A percentile compares a stretch with the other conserved stretches of the same genome.
These are phyloP conservation scores for sorghum (Sorghum bicolor) DNA, from an alignment of 176 grass and related monocot genomes.

Conservation along the genomic window Sorghum_bicolor_NCBIv3 NC_012875.2:50272001-50272500, in stretches of 20 bases:
- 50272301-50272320: not conserved
- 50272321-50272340: not conserved
- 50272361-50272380: not conserved
- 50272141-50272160: slow-evolving; percentile 84
- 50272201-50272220: slow-evolving; percentile 26
- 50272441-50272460: slow-evolving; percentile 1
- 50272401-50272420: not conserved
- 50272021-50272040: slow-evolving; percentile 21
- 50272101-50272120: slow-evolving; percentile 79
- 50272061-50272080: slow-evolving; percentile 88
- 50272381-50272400: not conserved
- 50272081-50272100: slow-evolving; percentile 74
- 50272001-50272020: not conserved
- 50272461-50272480: slow-evolving; percentile 2
- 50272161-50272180: slow-evolving; percentile 67
- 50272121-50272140: slow-evolving; percentile 90
- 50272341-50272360: not conserved
- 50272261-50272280: not conserved
- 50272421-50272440: not conserved
- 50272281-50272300: not conserved
- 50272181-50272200: slow-evolving; percentile 86
- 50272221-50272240: not conserved
- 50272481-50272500: not conserved
- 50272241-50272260: not conserved
- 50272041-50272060: slow-evolving; percentile 81